Evolutionary conservation across 1,284 basidiomycete species (phyloP).

Genomic region (Tausonia pullulans): DNA sequence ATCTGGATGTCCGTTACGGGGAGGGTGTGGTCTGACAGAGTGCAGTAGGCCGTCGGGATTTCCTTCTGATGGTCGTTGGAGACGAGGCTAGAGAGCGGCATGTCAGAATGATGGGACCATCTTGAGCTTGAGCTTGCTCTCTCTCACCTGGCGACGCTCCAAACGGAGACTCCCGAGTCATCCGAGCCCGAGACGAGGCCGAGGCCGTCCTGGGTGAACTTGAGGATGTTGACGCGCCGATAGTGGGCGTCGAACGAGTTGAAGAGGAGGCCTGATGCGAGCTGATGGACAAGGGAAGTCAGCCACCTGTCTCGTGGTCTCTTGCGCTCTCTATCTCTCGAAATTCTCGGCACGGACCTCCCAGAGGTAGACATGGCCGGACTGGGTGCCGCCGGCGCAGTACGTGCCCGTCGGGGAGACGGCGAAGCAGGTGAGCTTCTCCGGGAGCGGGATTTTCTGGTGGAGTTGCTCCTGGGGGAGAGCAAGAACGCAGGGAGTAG

Average conservation of each 20-base stretch:
- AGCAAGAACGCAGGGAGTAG: neutral
- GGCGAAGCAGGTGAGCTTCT: slow-evolving; percentile 69
- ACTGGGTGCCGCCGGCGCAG: slow-evolving; percentile 74
- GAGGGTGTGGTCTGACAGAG: slow-evolving; percentile 81
- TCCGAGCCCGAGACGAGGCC: slow-evolving; percentile 76
- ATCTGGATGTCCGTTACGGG: slow-evolving; percentile 71
- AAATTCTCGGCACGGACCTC: slow-evolving; percentile 49
- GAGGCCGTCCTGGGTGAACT: slow-evolving; percentile 69
- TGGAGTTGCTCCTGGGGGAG: slow-evolving; percentile 65
- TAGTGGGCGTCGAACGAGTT: slow-evolving; percentile 93
- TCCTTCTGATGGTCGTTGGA: slow-evolving; percentile 59
- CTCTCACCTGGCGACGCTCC: slow-evolving; percentile 47
- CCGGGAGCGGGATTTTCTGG: slow-evolving; percentile 76
- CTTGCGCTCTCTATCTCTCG: too few species aligned
- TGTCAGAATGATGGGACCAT: slow-evolving; percentile 1
- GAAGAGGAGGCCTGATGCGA: slow-evolving; percentile 77
- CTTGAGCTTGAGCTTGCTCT: neutral
- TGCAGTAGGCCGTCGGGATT: slow-evolving; percentile 62
- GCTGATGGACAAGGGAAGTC: slow-evolving; percentile 39
- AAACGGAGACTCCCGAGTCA: slow-evolving; percentile 78
- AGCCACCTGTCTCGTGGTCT: neutral
- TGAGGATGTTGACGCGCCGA: slow-evolving; percentile 67
- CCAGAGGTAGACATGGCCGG: slow-evolving; percentile 89
- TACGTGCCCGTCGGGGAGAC: slow-evolving; percentile 60
- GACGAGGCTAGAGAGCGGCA: slow-evolving; percentile 36